Conservation (phyloP, 2,329 filamentous ascomycete species). For the Neofusicoccum parvum region DNA sequence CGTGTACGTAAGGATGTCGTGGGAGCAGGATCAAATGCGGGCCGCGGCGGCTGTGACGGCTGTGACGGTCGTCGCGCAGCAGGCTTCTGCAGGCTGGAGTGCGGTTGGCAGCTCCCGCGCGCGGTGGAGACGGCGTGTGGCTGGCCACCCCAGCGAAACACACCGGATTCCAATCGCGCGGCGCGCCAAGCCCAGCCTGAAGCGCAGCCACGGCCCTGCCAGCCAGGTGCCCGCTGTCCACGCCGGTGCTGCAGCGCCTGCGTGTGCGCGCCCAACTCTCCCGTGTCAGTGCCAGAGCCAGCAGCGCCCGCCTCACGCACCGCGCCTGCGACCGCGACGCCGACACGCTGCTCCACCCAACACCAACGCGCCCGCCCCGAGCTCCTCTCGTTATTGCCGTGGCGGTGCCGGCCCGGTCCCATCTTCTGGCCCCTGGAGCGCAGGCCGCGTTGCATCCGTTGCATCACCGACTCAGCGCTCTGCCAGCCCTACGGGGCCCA, state of each 20-base stretch:
- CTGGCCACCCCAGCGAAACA: slow-evolving; percentile 2
- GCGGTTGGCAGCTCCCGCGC: background rate
- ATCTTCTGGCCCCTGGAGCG: slow-evolving; percentile 21
- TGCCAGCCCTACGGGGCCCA: slow-evolving; percentile 26
- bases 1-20: slow-evolving; percentile 11
- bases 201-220: slow-evolving; percentile 2
- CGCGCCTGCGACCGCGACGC: background rate
- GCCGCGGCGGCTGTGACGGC: slow-evolving; percentile 8
- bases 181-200: slow-evolving; percentile 2
- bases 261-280: background rate
- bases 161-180: slow-evolving; percentile 2
- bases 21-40: background rate
- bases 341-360: background rate
- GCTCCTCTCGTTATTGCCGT: slow-evolving; percentile 23
- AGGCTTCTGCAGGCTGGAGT: background rate
- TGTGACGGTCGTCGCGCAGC: background rate
- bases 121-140: background rate
- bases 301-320: background rate
- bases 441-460: slow-evolving; percentile 24
- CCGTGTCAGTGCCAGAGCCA: background rate
- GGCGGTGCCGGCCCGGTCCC: slow-evolving; percentile 17
- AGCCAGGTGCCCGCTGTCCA: background rate
- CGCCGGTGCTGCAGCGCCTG: background rate
- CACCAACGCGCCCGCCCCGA: slow-evolving; percentile 23
- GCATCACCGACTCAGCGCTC: slow-evolving; percentile 23